Conservation (phyloP, 371 early-diverging fungal genomes). For the Mortierella sp. region DNA sequence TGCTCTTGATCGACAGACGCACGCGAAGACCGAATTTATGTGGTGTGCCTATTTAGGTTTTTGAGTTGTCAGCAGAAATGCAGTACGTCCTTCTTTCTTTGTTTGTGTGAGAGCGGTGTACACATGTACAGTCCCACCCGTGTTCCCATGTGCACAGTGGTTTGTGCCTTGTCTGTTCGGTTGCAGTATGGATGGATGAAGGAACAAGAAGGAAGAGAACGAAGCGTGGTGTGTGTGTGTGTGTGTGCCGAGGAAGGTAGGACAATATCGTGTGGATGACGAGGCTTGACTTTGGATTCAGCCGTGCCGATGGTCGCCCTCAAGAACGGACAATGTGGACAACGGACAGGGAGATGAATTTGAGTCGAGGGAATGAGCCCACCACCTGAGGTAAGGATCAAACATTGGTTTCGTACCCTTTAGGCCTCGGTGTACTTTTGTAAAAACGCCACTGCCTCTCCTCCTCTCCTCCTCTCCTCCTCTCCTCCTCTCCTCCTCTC, state of each 20-base stretch:
- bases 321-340: not conserved
- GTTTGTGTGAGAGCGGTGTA: not conserved
- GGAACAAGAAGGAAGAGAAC: not conserved
- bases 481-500: too few relatives aligned
- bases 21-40: not conserved
- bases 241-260: not conserved
- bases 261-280: too few relatives aligned
- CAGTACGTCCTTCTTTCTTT: too few relatives aligned
- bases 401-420: not conserved
- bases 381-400: not conserved
- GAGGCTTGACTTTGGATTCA: not conserved
- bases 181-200: too few relatives aligned
- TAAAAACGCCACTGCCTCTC: too few relatives aligned
- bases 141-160: not conserved
- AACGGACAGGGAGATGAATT: not conserved
- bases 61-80: constrained; percentile 2
- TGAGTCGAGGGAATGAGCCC: not conserved
- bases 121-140: not conserved
- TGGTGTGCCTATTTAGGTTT: not conserved
- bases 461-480: not conserved
- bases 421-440: not conserved
- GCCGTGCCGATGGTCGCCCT: not conserved
- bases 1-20: not conserved
- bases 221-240: not conserved
- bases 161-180: not conserved